Conservation (phyloP, 306 rosid species). For the Styphnolobium japonicum region DNA sequence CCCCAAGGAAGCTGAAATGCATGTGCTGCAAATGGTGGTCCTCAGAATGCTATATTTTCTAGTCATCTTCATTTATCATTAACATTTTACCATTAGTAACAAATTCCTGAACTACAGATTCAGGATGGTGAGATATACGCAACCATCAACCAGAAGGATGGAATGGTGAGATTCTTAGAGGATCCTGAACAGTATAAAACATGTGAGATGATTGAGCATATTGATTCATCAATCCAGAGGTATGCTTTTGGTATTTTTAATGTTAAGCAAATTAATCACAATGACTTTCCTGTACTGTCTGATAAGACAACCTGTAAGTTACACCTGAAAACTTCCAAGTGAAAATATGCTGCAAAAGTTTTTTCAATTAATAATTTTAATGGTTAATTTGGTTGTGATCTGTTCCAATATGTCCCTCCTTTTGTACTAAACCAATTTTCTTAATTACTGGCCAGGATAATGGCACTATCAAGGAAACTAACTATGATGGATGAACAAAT, state of each 20-base stretch:
- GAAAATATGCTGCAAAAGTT: not conserved
- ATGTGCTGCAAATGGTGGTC: conserved; percentile 82
- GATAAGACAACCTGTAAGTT: not conserved
- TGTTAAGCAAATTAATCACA: not conserved
- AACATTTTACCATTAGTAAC: not conserved
- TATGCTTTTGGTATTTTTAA: conserved; percentile 12
- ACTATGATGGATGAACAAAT: conserved; percentile 59
- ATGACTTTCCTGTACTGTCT: not conserved
- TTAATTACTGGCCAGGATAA: conserved; percentile 47
- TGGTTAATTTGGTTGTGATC: not conserved
- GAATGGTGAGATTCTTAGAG: conserved; percentile 91
- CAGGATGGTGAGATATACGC: conserved; percentile 83
- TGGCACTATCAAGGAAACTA: conserved; percentile 70
- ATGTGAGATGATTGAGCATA: conserved; percentile 68
- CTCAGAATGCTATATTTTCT: not conserved
- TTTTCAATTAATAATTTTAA: not conserved
- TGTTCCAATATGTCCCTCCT: not conserved
- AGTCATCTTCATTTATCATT: not conserved
- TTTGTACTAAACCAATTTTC: not conserved
- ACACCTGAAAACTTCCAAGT: not conserved
- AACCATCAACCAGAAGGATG: conserved; percentile 76
- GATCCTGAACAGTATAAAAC: conserved; percentile 79
- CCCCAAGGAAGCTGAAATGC: conserved; percentile 84
- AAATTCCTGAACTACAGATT: conserved; percentile 43
- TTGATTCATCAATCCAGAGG: conserved; percentile 76